Evolutionary conservation across 495 filamentous ascomycete species (phyloP), one percentile per base, ranked within the genome.

Genomic region (Aspergillus hancockii): DNA sequence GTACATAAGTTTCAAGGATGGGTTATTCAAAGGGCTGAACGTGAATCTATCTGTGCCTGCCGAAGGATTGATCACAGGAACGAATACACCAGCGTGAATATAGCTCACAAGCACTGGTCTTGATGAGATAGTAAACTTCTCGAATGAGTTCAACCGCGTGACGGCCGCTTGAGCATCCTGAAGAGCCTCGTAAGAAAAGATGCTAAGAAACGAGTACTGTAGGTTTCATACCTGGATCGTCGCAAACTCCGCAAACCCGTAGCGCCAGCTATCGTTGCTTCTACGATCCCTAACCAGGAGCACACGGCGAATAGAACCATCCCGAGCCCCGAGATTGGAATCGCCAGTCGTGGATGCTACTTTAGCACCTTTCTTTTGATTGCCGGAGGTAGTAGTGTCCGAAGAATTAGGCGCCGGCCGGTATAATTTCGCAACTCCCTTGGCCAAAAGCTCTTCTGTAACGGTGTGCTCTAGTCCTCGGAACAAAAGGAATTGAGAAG

Each of bases 211-310:
- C 22, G 21, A 16, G 45, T 31, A 47, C 9, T 1, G 8, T 28
- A n/a, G 41, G 12, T 8, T 30, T 10, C 25, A 45, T 76, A 83
- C 83, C 64, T 81, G 75, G 28, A 81, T 72, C 31, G 71, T 89
- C n/a, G 83, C 85, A 67, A 93, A 97, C 69, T 97, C 92, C 22
- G 89, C 92, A 67, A 97, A 97, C 0, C 92, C 92, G 64, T 90
- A 96, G 49, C 88, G 84, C 86, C 90, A 93, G 57, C 88, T 92
- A 52, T 92, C 88, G 56, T 91, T 85, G 19, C 78, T 88, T 49
- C 79, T 80, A 59, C 88, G 81, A 64, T 94, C 90, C 49, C 91
- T 83, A 59, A 95, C 86, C 10, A 97, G 75, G 46, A 96, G 79
- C 12, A 97, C 84, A 52, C 92, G 88, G 23, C 86, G 82, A 13